These are phyloP conservation scores for Russula vinacea DNA, from an alignment of 768 basidiomycete species.

Conservation along the genomic window DNA sequence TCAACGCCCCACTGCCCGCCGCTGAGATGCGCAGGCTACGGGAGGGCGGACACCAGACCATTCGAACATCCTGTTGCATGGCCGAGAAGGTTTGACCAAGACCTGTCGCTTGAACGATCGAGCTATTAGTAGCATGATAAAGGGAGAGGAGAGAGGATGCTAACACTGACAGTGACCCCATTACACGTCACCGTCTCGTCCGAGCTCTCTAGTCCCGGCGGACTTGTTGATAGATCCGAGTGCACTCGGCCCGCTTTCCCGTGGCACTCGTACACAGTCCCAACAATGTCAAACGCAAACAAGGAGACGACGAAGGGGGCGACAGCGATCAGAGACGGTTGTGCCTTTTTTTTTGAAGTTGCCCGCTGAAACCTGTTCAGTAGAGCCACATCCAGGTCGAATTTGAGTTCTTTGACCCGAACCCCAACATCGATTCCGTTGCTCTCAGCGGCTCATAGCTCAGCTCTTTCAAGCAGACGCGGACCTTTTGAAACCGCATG, in stretches of 20 bases:
- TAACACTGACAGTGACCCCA: no score
- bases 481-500: slow-evolving; percentile 62
- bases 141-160: not conserved
- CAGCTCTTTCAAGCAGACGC: slow-evolving; percentile 78
- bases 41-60: not conserved
- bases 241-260: not conserved
- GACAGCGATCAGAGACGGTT: slow-evolving; percentile 43
- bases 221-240: no score
- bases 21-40: slow-evolving; percentile 21
- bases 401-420: slow-evolving; percentile 92
- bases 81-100: not conserved
- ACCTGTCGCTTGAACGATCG: slow-evolving; percentile 4
- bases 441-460: slow-evolving; percentile 67
- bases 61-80: not conserved
- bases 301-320: slow-evolving; percentile 38
- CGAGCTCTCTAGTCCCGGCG: no score
- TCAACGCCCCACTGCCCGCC: slow-evolving; percentile 18
- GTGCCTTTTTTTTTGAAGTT: slow-evolving; percentile 30
- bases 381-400: slow-evolving; percentile 77
- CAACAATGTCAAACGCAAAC: slow-evolving; percentile 53
- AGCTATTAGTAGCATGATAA: not conserved
- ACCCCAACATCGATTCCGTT: slow-evolving; percentile 77
- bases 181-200: not conserved
- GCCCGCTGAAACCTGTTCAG: slow-evolving; percentile 30
- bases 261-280: no score